phyloP scores from a whole-genome alignment of 2,329 filamentous ascomycete species.

The Tolypocladium inflatum region DNA sequence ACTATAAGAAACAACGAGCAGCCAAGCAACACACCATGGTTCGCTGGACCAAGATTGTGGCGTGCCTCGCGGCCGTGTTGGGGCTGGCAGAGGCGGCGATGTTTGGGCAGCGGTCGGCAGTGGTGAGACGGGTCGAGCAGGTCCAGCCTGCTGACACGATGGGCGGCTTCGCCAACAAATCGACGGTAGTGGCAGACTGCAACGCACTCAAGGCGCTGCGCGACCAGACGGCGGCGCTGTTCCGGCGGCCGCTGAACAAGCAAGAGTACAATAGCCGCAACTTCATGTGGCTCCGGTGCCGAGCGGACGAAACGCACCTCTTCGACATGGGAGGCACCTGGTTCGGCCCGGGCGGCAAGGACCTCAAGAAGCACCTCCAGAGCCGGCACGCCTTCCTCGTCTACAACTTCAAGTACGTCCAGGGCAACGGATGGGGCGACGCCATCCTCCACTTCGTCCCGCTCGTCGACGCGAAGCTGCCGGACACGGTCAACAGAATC shows the following conservation, averaged over 20 bases:
- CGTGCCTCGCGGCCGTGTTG: not conserved
- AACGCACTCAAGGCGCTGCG: not conserved
- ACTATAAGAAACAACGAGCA: not conserved
- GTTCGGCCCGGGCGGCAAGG: not conserved
- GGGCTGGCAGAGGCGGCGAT: not conserved
- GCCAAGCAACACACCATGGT: not conserved
- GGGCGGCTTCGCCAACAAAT: not conserved
- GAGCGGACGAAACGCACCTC: not conserved
- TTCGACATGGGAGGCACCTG: not conserved
- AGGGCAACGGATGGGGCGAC: not conserved
- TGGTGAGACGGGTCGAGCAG: not conserved
- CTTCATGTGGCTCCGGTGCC: conserved; percentile 1
- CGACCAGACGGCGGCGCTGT: not conserved
- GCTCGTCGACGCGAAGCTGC: not conserved
- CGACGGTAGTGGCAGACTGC: not conserved
- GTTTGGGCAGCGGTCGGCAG: not conserved
- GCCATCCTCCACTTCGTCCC: not conserved
- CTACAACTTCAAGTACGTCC: not conserved
- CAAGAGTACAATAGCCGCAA: not conserved
- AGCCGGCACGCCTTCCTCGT: not conserved
- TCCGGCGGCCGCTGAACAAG: not conserved
- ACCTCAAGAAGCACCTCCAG: not conserved
- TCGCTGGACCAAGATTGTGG: not conserved
- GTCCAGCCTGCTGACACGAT: not conserved
- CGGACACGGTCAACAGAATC: not conserved